Evolutionary conservation across 441 rosid genomes (phyloP).

Genomic region (Pelargonium fulgidum): DNA sequence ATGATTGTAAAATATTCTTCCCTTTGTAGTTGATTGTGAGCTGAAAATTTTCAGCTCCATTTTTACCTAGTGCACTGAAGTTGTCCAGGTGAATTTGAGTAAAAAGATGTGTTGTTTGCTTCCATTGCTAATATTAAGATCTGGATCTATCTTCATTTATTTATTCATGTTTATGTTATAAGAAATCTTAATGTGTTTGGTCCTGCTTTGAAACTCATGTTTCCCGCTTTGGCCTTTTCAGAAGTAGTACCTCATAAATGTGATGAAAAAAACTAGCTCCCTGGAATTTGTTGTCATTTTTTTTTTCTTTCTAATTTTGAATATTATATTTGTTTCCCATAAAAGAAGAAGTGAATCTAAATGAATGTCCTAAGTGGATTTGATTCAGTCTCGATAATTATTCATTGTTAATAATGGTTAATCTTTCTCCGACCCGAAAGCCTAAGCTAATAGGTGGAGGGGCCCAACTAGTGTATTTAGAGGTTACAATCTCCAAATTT

Average conservation of each 20-base stretch:
- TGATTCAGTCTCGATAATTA: not conserved
- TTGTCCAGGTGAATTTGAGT: not conserved
- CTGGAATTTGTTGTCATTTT: not conserved
- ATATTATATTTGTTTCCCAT: not conserved
- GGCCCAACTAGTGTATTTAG: too few relatives aligned
- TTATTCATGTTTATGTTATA: too few relatives aligned
- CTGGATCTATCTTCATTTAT: not conserved
- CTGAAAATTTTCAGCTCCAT: not conserved
- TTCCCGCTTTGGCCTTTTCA: not conserved
- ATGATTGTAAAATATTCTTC: not conserved
- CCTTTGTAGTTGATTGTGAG: not conserved
- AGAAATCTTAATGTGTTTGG: not conserved
- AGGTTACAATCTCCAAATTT: too few relatives aligned
- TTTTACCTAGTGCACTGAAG: constrained; percentile 5
- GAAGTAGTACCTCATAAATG: not conserved
- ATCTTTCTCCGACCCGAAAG: too few relatives aligned
- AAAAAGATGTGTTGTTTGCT: not conserved
- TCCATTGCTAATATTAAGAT: constrained; percentile 1
- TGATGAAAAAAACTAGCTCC: not conserved
- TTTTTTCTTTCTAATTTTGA: not conserved
- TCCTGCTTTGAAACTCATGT: not conserved
- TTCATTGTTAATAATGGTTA: not conserved
- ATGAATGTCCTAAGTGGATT: not conserved
- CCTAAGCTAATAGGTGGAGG: too few relatives aligned
- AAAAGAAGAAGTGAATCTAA: not conserved